Conservation (phyloP, 306 rosid species). For the Clitoria ternatea region DNA sequence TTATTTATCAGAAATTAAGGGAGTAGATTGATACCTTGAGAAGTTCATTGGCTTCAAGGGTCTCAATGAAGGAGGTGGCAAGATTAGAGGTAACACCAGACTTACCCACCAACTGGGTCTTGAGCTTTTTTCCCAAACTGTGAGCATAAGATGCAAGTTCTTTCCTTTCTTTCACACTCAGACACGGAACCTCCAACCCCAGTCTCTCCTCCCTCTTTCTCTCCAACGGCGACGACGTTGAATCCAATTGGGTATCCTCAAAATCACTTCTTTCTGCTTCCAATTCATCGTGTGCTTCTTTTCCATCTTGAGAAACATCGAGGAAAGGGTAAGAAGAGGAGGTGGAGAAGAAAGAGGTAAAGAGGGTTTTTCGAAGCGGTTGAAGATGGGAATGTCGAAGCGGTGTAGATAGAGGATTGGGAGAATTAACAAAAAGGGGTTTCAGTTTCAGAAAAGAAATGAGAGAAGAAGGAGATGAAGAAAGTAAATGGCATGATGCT, state of each 20-base stretch:
- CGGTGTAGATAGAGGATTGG: not conserved
- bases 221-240: conserved; percentile 36
- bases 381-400: not conserved
- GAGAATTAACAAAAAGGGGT: conserved; percentile 37
- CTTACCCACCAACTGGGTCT: conserved; percentile 85
- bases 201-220: conserved; percentile 37
- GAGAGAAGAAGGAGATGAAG: conserved; percentile 31
- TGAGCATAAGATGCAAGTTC: conserved; percentile 80
- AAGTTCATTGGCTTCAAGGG: conserved; percentile 90
- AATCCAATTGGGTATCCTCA: conserved; percentile 23
- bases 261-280: conserved; percentile 13
- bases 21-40: conserved; percentile 55
- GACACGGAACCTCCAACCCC: conserved; percentile 49
- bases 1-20: not conserved
- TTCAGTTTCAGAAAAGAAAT: conserved; percentile 41
- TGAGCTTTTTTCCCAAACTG: conserved; percentile 87
- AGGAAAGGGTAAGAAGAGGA: conserved; percentile 24
- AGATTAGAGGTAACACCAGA: conserved; percentile 73
- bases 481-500: conserved; percentile 21
- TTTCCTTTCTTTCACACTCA: conserved; percentile 78
- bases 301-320: conserved; percentile 2
- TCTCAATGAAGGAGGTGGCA: conserved; percentile 72
- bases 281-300: conserved; percentile 26
- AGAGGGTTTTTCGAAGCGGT: conserved; percentile 14
- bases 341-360: conserved; percentile 6